Base-by-base conservation (phyloP, 495 filamentous ascomycete genomes). In the Chaetomium fimeti region DNA sequence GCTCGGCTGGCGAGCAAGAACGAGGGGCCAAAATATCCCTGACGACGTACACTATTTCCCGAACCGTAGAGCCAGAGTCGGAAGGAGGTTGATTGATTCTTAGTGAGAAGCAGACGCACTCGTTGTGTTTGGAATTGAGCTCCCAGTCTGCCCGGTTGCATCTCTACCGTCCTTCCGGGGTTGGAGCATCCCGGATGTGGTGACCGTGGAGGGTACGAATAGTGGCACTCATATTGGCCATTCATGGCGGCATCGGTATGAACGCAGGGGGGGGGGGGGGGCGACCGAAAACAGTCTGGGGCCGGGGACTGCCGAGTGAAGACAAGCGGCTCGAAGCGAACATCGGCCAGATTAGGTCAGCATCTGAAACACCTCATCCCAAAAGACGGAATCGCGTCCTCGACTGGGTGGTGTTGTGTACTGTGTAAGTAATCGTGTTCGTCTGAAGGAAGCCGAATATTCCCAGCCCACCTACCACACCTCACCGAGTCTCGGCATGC, bases 311-410 rank as follows among this genome's bases (percentile, higher is more conserved):
- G 32, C 42, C 42, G 42, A 62, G 28, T 24, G 45, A 38, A 62
- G 60, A 54, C 60, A 43, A 43, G 20, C 60, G 49, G 60, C 49
- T 43, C 45, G 3, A 12, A 40, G 15, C 29, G 12, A 20, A 18
- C 36, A 6, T 53, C 29, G 24, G 22, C 38, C 49, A 28, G 48
- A 43, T 45, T 43, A 27, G 29, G 2, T 51, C 59, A 43, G 47
- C 59, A 43, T 61, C 59, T 61, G 59, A 61, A 53, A 61, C 59
- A 40, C 2, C 15, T 18, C 55, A 40, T 20, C n/a, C n/a, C 29
- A 20, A 40, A 38, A 13, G 54, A 57, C n/a, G 32, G 15, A n/a
- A 12, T 54, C 9, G 52, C 28, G 16, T n/a, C 43, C 43, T 9
- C n/a, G 43, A 47, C n/a, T 47, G 43, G n/a, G n/a, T n/a, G n/a